Conservation (phyloP, 371 early-diverging fungal species). For the Syncephalastrum monosporum region DNA sequence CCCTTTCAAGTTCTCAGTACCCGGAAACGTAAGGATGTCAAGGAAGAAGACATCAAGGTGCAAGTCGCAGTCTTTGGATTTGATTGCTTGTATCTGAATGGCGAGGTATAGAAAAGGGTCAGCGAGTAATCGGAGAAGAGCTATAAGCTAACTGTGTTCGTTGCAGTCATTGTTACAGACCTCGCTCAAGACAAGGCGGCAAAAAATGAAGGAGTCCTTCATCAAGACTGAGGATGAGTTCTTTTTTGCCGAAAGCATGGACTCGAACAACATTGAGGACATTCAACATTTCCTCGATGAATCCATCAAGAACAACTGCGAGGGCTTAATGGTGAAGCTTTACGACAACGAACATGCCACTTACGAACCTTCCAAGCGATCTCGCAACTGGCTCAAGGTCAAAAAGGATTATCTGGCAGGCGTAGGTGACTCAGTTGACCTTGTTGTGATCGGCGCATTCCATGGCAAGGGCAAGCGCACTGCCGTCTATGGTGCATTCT, state of each 20-base stretch:
- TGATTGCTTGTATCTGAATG: slow-evolving; percentile 97
- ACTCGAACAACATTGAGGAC: slow-evolving; percentile 86
- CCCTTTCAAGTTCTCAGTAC: slow-evolving; percentile 99
- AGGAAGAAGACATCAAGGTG: slow-evolving; percentile 88
- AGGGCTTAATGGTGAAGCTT: slow-evolving; percentile 99
- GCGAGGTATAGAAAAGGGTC: slow-evolving; percentile 51
- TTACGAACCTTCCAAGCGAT: slow-evolving; percentile 98
- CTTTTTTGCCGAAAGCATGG: slow-evolving; percentile 85
- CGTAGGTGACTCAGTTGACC: slow-evolving; percentile 95
- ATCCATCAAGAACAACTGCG: slow-evolving; percentile 90
- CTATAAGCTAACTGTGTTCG: not conserved
- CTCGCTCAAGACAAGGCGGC: slow-evolving; percentile 80
- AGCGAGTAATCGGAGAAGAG: not conserved
- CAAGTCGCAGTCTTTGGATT: slow-evolving; percentile 98
- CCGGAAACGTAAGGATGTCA: slow-evolving; percentile 96
- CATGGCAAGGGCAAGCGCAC: slow-evolving; percentile 98
- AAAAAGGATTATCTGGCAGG: slow-evolving; percentile 99
- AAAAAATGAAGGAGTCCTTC: slow-evolving; percentile 77
- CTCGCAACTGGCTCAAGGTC: slow-evolving; percentile 99
- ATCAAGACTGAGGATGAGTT: slow-evolving; percentile 85
- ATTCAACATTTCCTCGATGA: slow-evolving; percentile 95
- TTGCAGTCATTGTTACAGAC: slow-evolving; percentile 73
- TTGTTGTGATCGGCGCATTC: slow-evolving; percentile 99
- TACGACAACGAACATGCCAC: slow-evolving; percentile 80
- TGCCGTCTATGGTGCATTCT: slow-evolving; percentile 96